phyloP scores from a whole-genome alignment of 768 basidiomycete species.

The Suillus occidentalis region DNA sequence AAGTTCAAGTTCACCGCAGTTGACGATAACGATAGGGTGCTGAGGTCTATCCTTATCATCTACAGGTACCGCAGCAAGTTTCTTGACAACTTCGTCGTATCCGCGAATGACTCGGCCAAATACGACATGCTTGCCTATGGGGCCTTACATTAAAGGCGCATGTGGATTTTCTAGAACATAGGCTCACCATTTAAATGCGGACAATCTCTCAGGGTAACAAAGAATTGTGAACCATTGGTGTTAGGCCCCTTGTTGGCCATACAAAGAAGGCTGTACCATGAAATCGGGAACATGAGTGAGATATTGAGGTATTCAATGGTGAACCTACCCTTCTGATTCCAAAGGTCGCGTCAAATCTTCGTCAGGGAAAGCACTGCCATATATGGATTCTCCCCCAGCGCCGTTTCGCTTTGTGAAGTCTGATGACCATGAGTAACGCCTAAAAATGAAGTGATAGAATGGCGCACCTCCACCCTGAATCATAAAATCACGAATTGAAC shows the following conservation, averaged over 20 bases:
- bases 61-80: slow-evolving; percentile 61
- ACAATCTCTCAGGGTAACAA: slow-evolving; percentile 76
- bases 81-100: slow-evolving; percentile 57
- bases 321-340: slow-evolving; percentile 59
- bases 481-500: slow-evolving; percentile 80
- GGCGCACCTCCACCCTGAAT: slow-evolving; percentile 72
- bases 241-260: slow-evolving; percentile 89
- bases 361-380: slow-evolving; percentile 72
- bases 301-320: slow-evolving; percentile 3
- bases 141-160: slow-evolving; percentile 4
- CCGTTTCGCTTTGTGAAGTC: slow-evolving; percentile 83
- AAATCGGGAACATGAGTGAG: not conserved
- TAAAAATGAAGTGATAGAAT: not conserved
- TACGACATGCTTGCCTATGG: slow-evolving; percentile 58
- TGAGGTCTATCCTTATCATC: slow-evolving; percentile 77
- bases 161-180: not conserved
- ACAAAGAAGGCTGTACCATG: slow-evolving; percentile 59
- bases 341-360: slow-evolving; percentile 68
- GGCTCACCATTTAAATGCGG: slow-evolving; percentile 70
- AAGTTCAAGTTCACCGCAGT: slow-evolving; percentile 85
- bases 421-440: slow-evolving; percentile 20
- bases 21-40: slow-evolving; percentile 63
- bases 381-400: slow-evolving; percentile 80
- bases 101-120: slow-evolving; percentile 60
- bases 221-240: slow-evolving; percentile 88